Percentiles rank a stretch among this genome's conserved stretches.
phyloP scores from a whole-genome alignment of 2,329 filamentous ascomycete species.

The Neopestalotiopsis sp. region DNA sequence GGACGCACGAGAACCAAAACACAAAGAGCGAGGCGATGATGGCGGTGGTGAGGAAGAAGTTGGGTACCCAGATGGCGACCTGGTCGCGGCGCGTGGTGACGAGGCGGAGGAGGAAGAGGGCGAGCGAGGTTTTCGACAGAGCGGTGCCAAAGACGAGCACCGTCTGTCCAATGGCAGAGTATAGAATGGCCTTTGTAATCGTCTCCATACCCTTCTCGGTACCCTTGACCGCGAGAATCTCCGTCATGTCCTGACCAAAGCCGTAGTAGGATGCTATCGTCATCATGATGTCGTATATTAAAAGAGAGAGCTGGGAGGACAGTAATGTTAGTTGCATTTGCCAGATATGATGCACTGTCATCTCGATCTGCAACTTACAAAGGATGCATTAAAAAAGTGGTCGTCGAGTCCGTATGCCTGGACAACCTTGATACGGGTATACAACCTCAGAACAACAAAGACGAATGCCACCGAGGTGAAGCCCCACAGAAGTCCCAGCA shows the following conservation, averaged over 20 bases:
- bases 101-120: conserved; percentile 10
- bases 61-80: conserved; percentile 15
- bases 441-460: conserved; percentile 9
- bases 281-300: conserved; percentile 14
- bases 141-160: conserved; percentile 13
- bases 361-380: background rate
- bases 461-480: background rate
- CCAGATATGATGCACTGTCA: background rate
- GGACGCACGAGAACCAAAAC: conserved; percentile 13
- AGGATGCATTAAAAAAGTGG: conserved; percentile 15
- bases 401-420: conserved; percentile 16
- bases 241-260: conserved; percentile 3
- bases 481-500: conserved; percentile 14
- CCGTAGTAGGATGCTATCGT: conserved; percentile 11
- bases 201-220: conserved; percentile 1
- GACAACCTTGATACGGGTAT: conserved; percentile 12
- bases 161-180: conserved; percentile 14
- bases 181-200: conserved; percentile 9
- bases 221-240: background rate
- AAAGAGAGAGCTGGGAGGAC: background rate
- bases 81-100: conserved; percentile 13
- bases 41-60: background rate
- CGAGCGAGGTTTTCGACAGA: conserved; percentile 5
- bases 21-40: conserved; percentile 1
- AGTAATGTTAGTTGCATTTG: background rate